Base-by-base conservation (phyloP, 2,329 filamentous ascomycete species). In the Microsporum audouinii region DNA sequence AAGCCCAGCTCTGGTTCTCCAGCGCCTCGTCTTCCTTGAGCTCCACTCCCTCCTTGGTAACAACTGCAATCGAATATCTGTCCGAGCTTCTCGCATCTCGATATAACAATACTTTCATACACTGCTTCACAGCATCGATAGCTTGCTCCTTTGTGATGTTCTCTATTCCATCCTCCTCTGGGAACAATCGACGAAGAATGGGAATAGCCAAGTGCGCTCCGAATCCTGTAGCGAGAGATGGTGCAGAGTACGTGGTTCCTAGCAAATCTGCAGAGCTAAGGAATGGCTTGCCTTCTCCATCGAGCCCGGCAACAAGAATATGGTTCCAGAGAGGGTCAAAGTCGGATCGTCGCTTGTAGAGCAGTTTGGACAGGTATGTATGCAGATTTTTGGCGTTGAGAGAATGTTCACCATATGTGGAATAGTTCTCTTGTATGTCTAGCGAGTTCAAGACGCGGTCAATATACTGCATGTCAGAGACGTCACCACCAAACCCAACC, bases 281-380 rank as follows among this genome's bases (percentile, higher is more conserved):
- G 83, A 96, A 99, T 29, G 94, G 92, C 75, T 86, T 84, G 68
- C 81, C 82, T 60, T 86, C 80, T 67, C 86, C 86, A 75, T 95
- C 89, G 68, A 97, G 81, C 31, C 94, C 94, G 58, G 88, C 92
- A 59, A 99, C 89, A 51, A 99, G 84, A 63, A 99, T 79, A 72
- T 91, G 87, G 79, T 97, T 99, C 94, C 94, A 99, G 64, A 99
- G 83, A 8, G 94, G 94, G 79, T 99, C 89, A 82, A 99, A 95
- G 73, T 96, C 89, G 71, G 87, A 90, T 70, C 94, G 90, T 67
- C 94, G 89, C 77, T 88, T 87, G 83, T 99, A 99, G 76, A 99
- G 85, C 67, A 97, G 88, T 80, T 97, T 96, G 70, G 89, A 83
- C 62, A 99, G 85, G 78, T 97, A 99, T 75, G 88, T 95, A 82